These are phyloP conservation scores for Colletotrichum filicis DNA, from an alignment of 2,329 filamentous ascomycete genomes.

Conservation along the genomic window DNA sequence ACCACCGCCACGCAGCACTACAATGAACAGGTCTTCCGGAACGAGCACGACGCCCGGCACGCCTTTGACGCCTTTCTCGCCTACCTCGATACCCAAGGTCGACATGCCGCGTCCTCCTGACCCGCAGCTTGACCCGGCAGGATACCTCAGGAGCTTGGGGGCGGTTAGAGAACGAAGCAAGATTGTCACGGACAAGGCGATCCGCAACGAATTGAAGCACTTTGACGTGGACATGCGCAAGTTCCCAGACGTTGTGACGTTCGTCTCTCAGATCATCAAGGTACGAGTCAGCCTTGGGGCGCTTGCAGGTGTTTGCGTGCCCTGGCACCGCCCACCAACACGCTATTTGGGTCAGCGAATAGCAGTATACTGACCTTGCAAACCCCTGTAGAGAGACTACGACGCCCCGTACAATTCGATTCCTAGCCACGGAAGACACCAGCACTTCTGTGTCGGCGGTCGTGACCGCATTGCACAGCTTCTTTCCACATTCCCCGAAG, in stretches of 20 bases:
- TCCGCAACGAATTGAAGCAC: constrained; percentile 81
- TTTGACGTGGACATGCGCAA: constrained; percentile 90
- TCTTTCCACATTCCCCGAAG: constrained; percentile 74
- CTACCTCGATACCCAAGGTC: constrained; percentile 74
- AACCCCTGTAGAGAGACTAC: constrained; percentile 59
- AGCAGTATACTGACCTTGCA: constrained; percentile 13
- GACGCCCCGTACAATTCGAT: constrained; percentile 71
- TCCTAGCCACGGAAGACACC: constrained; percentile 86
- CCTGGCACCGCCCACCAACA: not conserved
- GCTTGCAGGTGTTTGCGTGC: not conserved
- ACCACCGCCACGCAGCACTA: constrained; percentile 46
- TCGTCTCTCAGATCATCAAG: constrained; percentile 95
- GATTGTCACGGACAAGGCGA: constrained; percentile 80
- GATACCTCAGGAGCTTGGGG: constrained; percentile 89
- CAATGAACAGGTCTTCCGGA: constrained; percentile 62
- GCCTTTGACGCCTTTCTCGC: constrained; percentile 64
- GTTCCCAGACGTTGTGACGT: constrained; percentile 84
- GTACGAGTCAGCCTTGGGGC: constrained; percentile 56
- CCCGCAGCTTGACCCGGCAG: constrained; percentile 86
- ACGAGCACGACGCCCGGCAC: constrained; percentile 59
- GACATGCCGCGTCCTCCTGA: constrained; percentile 88
- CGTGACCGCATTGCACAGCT: constrained; percentile 79
- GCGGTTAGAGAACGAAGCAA: constrained; percentile 84
- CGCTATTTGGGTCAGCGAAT: not conserved
- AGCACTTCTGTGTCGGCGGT: constrained; percentile 86